These are phyloP conservation scores for Helicostylum pulchrum DNA, from an alignment of 192 early-diverging fungal genomes.

Conservation along the genomic window DNA sequence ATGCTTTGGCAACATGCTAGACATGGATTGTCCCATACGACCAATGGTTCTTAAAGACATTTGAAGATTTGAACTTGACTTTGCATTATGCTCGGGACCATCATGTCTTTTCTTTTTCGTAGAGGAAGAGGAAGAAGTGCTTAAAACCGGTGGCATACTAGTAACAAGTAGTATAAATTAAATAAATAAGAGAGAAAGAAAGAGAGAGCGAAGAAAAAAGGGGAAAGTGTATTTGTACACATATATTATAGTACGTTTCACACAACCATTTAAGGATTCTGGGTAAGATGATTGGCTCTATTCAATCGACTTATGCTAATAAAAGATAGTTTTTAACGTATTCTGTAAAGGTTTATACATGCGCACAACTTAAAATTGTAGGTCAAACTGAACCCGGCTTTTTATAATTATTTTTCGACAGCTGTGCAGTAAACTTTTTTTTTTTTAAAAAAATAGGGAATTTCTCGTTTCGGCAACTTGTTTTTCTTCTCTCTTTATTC, in stretches of 20 bases:
- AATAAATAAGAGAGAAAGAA: not conserved
- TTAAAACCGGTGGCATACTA: constrained; percentile 6
- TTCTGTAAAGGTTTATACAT: no score
- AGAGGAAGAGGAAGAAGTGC: not conserved
- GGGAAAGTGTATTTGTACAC: no score
- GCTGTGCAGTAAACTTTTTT: no score
- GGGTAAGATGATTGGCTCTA: no score
- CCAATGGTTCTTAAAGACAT: constrained; percentile 6
- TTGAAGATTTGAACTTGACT: not conserved
- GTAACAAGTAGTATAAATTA: not conserved
- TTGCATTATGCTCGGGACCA: not conserved
- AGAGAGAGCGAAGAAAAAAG: not conserved
- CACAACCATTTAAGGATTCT: no score
- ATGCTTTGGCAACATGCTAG: not conserved
- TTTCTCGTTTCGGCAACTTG: not conserved
- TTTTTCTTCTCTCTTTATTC: not conserved
- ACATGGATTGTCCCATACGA: constrained; percentile 4
- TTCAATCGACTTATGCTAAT: no score
- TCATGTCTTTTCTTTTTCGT: not conserved
- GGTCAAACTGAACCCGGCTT: no score
- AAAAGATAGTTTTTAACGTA: no score
- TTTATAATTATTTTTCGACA: no score
- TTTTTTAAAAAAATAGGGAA: not conserved
- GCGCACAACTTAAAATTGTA: no score
- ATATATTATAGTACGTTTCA: no score